Base-by-base conservation (phyloP, 2,329 filamentous ascomycete species). In the Aspergillus japonicus region DNA sequence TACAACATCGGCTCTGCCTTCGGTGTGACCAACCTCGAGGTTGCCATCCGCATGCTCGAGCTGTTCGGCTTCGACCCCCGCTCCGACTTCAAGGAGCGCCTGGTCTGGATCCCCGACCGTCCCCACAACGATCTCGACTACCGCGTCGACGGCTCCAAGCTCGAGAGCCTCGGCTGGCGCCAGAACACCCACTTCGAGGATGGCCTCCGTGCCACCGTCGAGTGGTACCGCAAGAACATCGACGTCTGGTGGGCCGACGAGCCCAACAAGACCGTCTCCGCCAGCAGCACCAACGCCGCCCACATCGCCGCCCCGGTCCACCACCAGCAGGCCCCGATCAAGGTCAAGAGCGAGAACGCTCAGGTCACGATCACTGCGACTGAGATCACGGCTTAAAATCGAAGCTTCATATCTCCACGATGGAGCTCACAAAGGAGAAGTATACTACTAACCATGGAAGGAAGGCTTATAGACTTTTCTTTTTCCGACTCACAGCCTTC, bases 1-100 rank as follows among this genome's bases (percentile, higher is more conserved):
- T 95, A 95, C 81, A 95, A 95, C 65, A 89, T 95, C 12, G 88
- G 89, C 48, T 93, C 91, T 0, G 83, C 85, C 62, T 89, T 92
- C 71, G 90, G 93, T 72, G 84, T 93, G 50, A 90, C 89, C 64
- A 93, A 93, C 71, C 78, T 89, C 19, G 81, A 87, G 2, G 81
- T 94, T 90, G 89, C 75, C 76, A 78, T 60, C 85, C 83, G 72
- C 80, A 54, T 94, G 19, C 80, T 93, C 26, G 78, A 80, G 33
- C 80, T 87, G 58, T 86, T 92, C 71, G 81, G 81, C 21, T 82
- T 89, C 59, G 76, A 79, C 19, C 78, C 77, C 4, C 73, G 78
- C 31, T 80, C 83, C 59, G 59, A 68, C 12, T 80, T 88, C 57
- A 79, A 82, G 60, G 82, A 82, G 67, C 89, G 87, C 83, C 84